phyloP scores from a whole-genome alignment of 345 rosid species.

The sweet orange (Citrus sinensis) region DNA sequence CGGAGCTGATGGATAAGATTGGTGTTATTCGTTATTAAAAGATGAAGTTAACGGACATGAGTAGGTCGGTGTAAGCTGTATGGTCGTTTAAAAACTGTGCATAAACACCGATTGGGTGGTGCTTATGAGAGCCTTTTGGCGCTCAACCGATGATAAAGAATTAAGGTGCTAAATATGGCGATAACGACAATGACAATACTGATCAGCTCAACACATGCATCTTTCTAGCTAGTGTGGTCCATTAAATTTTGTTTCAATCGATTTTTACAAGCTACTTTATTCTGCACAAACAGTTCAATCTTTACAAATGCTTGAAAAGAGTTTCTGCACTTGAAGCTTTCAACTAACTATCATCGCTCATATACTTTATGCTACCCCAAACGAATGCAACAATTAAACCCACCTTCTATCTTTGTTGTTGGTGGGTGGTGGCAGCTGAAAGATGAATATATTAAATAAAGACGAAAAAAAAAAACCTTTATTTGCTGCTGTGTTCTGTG shows the following conservation, averaged over 20 bases:
- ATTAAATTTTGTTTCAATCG: not conserved
- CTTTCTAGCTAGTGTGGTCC: slow-evolving; percentile 5
- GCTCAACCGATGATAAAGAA: not conserved
- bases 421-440: not conserved
- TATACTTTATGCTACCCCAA: not conserved
- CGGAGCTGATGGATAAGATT: not conserved
- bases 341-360: not conserved
- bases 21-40: not conserved
- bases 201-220: not conserved
- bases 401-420: not conserved
- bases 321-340: not conserved
- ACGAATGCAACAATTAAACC: not conserved
- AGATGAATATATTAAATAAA: not conserved
- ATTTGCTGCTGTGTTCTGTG: not conserved
- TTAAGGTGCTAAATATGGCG: not conserved
- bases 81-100: not conserved
- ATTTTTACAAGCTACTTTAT: not conserved
- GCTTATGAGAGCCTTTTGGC: not conserved
- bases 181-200: slow-evolving; percentile 4
- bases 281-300: not conserved
- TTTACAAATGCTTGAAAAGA: not conserved
- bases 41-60: not conserved
- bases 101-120: not conserved
- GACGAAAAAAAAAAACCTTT: not conserved
- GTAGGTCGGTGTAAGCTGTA: not conserved